A percentile compares a stretch with the other conserved stretches of the same genome.
Evolutionary conservation across 768 basidiomycete species (phyloP).

Genomic region (Flagelloscypha sp.): DNA sequence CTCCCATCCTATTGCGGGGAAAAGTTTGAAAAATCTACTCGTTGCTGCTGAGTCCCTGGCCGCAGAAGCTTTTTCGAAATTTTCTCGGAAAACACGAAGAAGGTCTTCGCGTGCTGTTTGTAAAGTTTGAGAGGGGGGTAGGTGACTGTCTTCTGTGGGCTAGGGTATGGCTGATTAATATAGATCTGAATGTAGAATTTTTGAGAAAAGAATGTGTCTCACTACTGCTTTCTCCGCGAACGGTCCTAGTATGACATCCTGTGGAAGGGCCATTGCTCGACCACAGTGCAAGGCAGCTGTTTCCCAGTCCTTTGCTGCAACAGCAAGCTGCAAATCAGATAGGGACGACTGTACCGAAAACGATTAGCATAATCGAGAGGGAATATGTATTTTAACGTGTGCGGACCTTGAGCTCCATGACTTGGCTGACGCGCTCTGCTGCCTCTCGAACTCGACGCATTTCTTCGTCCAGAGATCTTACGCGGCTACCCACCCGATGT

Average conservation of each 20-base stretch:
- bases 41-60: conserved; percentile 79
- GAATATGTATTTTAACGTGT: not conserved
- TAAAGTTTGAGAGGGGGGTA: conserved; percentile 80
- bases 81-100: conserved; percentile 65
- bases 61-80: conserved; percentile 76
- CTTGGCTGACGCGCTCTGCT: conserved; percentile 84
- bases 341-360: conserved; percentile 29
- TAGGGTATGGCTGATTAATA: no score
- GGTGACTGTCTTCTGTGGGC: conserved; percentile 86
- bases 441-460: conserved; percentile 86
- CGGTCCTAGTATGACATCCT: conserved; percentile 66
- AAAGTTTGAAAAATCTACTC: conserved; percentile 93
- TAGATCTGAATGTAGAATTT: conserved; percentile 8
- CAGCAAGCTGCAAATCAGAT: conserved; percentile 54
- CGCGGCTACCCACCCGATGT: conserved; percentile 86
- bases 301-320: conserved; percentile 90
- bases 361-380: conserved; percentile 2
- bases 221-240: conserved; percentile 90
- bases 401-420: conserved; percentile 88
- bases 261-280: conserved; percentile 79
- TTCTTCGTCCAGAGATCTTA: conserved; percentile 84
- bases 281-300: conserved; percentile 86
- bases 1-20: conserved; percentile 94
- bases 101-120: conserved; percentile 66
- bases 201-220: conserved; percentile 20